Evolutionary conservation across 2,329 filamentous ascomycete species (phyloP).

Genomic region (Calonectria leucothoes): DNA sequence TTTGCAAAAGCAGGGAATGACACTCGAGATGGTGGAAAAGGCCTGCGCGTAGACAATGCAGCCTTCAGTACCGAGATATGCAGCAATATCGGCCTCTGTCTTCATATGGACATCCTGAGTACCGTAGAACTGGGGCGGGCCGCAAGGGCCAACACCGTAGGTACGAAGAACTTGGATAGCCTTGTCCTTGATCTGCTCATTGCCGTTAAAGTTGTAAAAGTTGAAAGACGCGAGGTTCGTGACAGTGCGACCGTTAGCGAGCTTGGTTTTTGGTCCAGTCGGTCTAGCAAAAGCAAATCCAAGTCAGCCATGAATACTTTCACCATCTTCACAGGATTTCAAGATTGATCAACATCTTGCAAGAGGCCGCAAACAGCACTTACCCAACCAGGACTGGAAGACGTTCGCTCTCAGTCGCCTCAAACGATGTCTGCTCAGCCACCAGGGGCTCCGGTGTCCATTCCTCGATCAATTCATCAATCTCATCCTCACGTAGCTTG

Average conservation of each 20-base stretch:
- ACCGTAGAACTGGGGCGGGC: slow-evolving; percentile 97
- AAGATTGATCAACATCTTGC: neutral
- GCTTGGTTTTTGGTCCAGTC: slow-evolving; percentile 89
- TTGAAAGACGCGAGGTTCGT: slow-evolving; percentile 96
- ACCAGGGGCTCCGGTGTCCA: slow-evolving; percentile 97
- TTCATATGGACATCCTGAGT: slow-evolving; percentile 99
- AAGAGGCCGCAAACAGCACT: slow-evolving; percentile 4
- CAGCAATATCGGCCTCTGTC: slow-evolving; percentile 92
- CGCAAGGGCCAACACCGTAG: slow-evolving; percentile 96
- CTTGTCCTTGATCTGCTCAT: slow-evolving; percentile 93
- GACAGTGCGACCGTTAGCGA: slow-evolving; percentile 89
- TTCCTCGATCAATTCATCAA: slow-evolving; percentile 95
- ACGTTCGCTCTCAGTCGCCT: slow-evolving; percentile 86
- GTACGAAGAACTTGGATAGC: slow-evolving; percentile 93
- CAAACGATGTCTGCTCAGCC: slow-evolving; percentile 75
- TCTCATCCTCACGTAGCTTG: slow-evolving; percentile 88
- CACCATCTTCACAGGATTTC: too few species aligned
- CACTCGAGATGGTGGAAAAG: slow-evolving; percentile 96
- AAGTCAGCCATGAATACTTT: neutral
- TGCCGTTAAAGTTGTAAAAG: slow-evolving; percentile 96
- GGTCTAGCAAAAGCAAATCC: slow-evolving; percentile 68
- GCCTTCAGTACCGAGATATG: slow-evolving; percentile 86
- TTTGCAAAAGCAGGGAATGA: slow-evolving; percentile 97
- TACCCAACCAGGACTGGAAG: slow-evolving; percentile 91
- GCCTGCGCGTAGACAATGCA: slow-evolving; percentile 97